Evolutionary conservation across 2,329 filamentous ascomycete species (phyloP), one percentile per base, ranked within the genome.

Genomic region (Diplodia scrobiculata): DNA sequence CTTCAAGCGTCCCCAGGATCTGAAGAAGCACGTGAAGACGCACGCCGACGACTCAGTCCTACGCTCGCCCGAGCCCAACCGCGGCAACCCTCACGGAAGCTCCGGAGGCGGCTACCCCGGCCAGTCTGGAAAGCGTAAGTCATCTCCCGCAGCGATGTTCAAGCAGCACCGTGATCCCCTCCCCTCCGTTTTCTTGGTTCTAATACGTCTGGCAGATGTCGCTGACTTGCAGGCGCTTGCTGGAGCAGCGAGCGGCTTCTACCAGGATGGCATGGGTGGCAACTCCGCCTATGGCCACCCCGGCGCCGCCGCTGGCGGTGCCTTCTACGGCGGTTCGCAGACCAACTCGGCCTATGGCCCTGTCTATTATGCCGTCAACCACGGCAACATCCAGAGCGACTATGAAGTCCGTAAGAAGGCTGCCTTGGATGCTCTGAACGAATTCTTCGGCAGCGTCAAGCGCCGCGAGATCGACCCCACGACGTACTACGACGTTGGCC

Each of bases 1-100:
- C 1, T 99, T 99, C 86, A 99, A 99, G 87, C 91, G 95, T 38
- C 95, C 95, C 2, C 95, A 99, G 82, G 95, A 99, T 82, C 79
- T 99, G 73, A 98, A 99, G 87, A 99, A 99, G 84, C 95, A 99
- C 78, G 92, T 98, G 79, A 99, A 98, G 88, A 98, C 94, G 4
- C 94, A 98, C 76, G 94, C 94, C 72, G 94, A 98, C 75, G 94
- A 97, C 80, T 96, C 92, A 50, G 91, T 96, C 48, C 82, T 87
- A 68, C 84, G 86, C 72, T 89, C 86, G 52, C 87, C 87, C 3
- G 86, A 87, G 72, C 84, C 86, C 29, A 84, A 83, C 71, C 78
- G 80, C 73, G 76, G 78, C 68, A 77, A 74, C 67, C 71, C 72
- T 36, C 75, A 77, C 66, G 74, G 73, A 60, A 74, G 71, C 34